Evolutionary conservation across 2,329 filamentous ascomycete genomes (phyloP).

Genomic region (Berkeleyomyces rouxiae): DNA sequence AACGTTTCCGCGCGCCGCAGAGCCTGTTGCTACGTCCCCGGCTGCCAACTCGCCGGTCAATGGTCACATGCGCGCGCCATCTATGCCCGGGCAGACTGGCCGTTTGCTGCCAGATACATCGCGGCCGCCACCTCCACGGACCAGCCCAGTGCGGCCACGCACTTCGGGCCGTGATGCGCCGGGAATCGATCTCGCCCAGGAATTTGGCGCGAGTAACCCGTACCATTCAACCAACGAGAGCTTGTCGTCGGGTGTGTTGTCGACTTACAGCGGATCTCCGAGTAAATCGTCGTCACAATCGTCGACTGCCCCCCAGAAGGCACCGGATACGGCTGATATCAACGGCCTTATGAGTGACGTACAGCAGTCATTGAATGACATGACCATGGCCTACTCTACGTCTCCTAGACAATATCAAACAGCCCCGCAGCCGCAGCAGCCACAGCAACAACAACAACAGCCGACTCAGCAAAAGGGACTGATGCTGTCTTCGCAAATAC

Average conservation of each 20-base stretch:
- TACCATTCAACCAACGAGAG: constrained; percentile 34
- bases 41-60: not conserved
- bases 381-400: constrained; percentile 3
- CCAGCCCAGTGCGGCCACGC: constrained; percentile 28
- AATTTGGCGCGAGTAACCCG: constrained; percentile 45
- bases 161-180: constrained; percentile 24
- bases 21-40: constrained; percentile 15
- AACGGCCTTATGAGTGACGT: constrained; percentile 11
- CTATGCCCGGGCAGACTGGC: constrained; percentile 19
- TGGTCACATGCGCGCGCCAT: constrained; percentile 8
- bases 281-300: constrained; percentile 1
- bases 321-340: not conserved
- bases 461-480: not conserved
- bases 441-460: not conserved
- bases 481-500: not conserved
- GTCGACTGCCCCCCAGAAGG: not conserved
- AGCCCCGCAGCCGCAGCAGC: not conserved
- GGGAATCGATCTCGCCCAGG: constrained; percentile 39
- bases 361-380: constrained; percentile 8
- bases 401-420: not conserved
- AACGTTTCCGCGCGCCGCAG: constrained; percentile 32
- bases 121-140: constrained; percentile 35
- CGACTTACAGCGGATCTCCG: constrained; percentile 24
- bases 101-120: constrained; percentile 26
- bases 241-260: constrained; percentile 8